These are phyloP conservation scores for Metarhizium rileyi DNA, from an alignment of 2,329 filamentous ascomycete species.

Conservation along the genomic window DNA sequence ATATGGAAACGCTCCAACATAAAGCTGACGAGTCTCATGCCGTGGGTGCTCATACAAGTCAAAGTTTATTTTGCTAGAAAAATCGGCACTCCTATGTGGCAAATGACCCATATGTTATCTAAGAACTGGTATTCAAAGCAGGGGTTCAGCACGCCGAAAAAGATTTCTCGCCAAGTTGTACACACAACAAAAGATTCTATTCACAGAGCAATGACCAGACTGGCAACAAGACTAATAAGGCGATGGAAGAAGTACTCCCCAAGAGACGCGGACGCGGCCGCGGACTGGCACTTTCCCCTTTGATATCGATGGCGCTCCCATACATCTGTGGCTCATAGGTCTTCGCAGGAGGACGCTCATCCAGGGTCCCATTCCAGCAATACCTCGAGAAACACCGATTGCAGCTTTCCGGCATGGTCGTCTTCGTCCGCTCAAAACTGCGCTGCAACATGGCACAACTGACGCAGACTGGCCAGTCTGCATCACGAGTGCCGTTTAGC, in stretches of 20 bases:
- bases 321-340: background rate
- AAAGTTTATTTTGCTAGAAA: too few species aligned
- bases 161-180: too few species aligned
- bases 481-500: slow-evolving; percentile 67
- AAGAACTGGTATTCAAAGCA: too few species aligned
- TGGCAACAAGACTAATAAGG: too few species aligned
- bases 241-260: background rate
- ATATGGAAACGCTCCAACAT: too few species aligned
- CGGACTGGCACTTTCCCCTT: background rate
- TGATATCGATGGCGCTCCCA: background rate
- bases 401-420: slow-evolving; percentile 61
- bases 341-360: slow-evolving; percentile 11
- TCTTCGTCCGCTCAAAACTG: slow-evolving; percentile 61
- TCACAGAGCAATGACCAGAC: too few species aligned
- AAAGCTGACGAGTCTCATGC: too few species aligned
- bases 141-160: too few species aligned
- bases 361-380: slow-evolving; percentile 78
- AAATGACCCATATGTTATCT: too few species aligned
- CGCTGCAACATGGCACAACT: slow-evolving; percentile 77
- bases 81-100: too few species aligned
- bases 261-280: background rate
- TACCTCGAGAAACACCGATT: slow-evolving; percentile 66
- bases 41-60: too few species aligned
- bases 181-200: too few species aligned
- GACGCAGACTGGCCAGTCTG: slow-evolving; percentile 71